Base-by-base conservation (phyloP, 495 filamentous ascomycete genomes). In the Penicillium turbatum region DNA sequence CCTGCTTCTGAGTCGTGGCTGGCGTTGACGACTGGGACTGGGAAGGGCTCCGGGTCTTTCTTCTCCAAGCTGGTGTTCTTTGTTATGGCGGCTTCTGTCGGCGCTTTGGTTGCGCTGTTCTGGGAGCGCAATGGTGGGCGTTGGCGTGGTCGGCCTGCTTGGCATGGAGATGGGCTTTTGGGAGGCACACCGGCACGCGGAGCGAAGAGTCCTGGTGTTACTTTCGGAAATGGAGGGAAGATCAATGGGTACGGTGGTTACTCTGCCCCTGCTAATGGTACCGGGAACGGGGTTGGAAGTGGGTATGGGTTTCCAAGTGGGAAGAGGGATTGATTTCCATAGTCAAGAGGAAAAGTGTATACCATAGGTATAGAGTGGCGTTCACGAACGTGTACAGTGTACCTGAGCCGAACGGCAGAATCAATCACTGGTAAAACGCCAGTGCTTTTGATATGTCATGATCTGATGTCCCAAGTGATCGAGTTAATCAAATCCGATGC, bases 211-310 rank as follows among this genome's bases (percentile, higher is more conserved):
- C 43, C 67, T 40, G 64, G 67, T 48, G 74, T 75, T 40, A 62
- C 63, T 0, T 75, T 72, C 64, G 75, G 75, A 0, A 76, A 77
- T 60, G 71, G 71, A 13, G 75, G 71, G 5, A 67, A 67, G 26
- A 65, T 63, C 36, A 77, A 76, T 62, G 79, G 79, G n/a, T 81
- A 81, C 65, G 78, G 76, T 30, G 75, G 78, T n/a, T 73, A 70
- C 63, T 62, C 70, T 31, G 48, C 66, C 30, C 55, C 59, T 57
- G 53, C 53, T 4, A 53, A 57, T 51, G 69, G 56, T 13, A 53
- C 49, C 44, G 60, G 61, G 10, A 49, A 49, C 35, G 46, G 46
- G n/a, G 24, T 27, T 31, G 67, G 64, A 34, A 56, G 65, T 55
- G 70, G 70, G 30, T 80, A 79, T 68, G 74, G 72, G 16, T 73